These are phyloP conservation scores for Penicillium crustosum DNA, from an alignment of 2,329 filamentous ascomycete genomes.

Conservation along the genomic window DNA sequence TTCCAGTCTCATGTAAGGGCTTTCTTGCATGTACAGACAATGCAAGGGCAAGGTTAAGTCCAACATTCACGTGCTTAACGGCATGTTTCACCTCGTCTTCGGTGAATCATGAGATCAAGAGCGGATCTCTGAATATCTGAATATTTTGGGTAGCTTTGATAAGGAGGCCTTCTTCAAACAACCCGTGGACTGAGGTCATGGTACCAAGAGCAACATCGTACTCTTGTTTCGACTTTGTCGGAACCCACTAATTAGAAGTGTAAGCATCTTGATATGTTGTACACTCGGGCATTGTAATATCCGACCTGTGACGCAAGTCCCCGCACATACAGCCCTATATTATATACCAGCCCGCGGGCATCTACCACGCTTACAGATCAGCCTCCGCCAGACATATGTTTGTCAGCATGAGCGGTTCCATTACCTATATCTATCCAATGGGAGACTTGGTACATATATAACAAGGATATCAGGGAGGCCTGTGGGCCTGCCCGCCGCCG, in stretches of 20 bases:
- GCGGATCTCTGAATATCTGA: background rate
- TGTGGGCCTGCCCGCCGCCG: no score
- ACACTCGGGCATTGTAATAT: background rate
- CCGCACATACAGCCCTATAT: no score
- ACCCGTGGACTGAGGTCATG: no score
- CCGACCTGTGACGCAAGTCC: background rate
- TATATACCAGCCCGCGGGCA: no score
- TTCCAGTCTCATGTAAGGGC: background rate
- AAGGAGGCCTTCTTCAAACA: background rate
- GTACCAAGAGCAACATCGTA: background rate
- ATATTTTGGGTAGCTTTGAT: background rate
- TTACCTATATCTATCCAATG: no score
- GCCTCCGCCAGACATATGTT: no score
- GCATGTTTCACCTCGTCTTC: background rate
- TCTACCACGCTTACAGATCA: no score
- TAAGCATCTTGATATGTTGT: background rate
- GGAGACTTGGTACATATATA: no score
- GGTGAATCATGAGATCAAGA: background rate
- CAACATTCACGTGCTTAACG: background rate
- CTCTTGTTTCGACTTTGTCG: background rate
- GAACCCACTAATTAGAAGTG: background rate
- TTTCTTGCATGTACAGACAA: background rate
- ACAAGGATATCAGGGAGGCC: no score
- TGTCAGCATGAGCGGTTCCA: no score
- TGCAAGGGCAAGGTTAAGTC: background rate